phyloP scores from a whole-genome alignment of 345 rosid species.

The Pelargonium nanum region DNA sequence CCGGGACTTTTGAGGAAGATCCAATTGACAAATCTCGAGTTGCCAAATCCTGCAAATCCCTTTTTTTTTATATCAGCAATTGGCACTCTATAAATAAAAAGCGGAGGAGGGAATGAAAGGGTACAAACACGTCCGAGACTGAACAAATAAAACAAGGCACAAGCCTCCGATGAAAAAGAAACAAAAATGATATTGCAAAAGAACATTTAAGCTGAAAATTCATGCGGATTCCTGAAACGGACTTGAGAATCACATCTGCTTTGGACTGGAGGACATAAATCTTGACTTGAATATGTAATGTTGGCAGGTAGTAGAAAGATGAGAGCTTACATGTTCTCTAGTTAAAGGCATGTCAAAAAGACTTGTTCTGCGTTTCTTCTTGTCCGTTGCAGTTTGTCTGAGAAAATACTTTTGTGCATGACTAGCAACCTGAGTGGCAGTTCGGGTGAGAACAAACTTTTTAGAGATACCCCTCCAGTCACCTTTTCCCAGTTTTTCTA shows the following conservation, averaged over 20 bases:
- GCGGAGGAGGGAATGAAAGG: too few species aligned
- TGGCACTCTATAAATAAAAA: background rate
- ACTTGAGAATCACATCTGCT: too few species aligned
- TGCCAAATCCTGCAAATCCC: slow-evolving; percentile 9
- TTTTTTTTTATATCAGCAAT: too few species aligned
- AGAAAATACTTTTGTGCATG: slow-evolving; percentile 66
- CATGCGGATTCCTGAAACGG: too few species aligned
- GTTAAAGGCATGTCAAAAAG: slow-evolving; percentile 38
- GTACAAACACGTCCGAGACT: too few species aligned
- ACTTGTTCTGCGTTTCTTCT: slow-evolving; percentile 48
- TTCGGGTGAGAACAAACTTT: slow-evolving; percentile 37
- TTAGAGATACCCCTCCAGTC: slow-evolving; percentile 63
- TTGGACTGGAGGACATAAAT: too few species aligned
- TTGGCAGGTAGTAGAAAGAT: too few species aligned
- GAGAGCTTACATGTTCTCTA: slow-evolving; percentile 14
- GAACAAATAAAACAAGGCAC: too few species aligned
- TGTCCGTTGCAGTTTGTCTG: slow-evolving; percentile 25
- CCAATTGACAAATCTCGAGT: background rate
- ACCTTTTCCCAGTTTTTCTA: slow-evolving; percentile 49
- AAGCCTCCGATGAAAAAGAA: too few species aligned
- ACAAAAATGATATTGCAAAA: too few species aligned
- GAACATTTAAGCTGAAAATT: too few species aligned
- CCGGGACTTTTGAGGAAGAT: background rate
- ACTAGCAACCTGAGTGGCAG: slow-evolving; percentile 62
- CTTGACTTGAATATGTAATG: too few species aligned